These are phyloP conservation scores for Kockovaella imperatae DNA, from an alignment of 768 basidiomycete genomes.

Conservation along the genomic window DNA sequence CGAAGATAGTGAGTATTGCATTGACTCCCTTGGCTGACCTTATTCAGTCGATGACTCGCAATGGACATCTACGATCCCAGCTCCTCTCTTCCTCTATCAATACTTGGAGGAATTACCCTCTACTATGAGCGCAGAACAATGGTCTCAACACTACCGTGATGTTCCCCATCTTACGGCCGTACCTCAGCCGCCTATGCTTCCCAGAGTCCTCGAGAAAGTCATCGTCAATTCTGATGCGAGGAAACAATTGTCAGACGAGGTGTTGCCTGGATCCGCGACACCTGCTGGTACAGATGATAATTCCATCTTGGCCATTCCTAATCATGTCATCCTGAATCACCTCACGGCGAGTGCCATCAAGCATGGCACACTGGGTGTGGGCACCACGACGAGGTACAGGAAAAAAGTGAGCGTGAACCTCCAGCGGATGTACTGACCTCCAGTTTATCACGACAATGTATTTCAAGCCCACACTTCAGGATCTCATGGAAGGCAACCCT, in stretches of 20 bases:
- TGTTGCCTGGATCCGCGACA: slow-evolving; percentile 3
- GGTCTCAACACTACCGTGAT: slow-evolving; percentile 42
- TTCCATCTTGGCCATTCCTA: slow-evolving; percentile 82
- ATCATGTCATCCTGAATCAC: slow-evolving; percentile 89
- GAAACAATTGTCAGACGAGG: slow-evolving; percentile 20
- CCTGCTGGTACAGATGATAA: slow-evolving; percentile 60
- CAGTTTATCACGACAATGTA: slow-evolving; percentile 81
- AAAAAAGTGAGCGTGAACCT: slow-evolving; percentile 59
- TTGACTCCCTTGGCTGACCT: slow-evolving; percentile 35
- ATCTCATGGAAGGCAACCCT: slow-evolving; percentile 15
- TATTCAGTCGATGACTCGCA: slow-evolving; percentile 43
- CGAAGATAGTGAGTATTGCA: slow-evolving; percentile 28
- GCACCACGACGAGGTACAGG: slow-evolving; percentile 80
- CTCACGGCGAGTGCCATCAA: slow-evolving; percentile 89
- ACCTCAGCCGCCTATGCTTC: slow-evolving; percentile 78
- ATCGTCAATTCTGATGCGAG: slow-evolving; percentile 61
- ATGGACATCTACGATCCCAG: slow-evolving; percentile 77
- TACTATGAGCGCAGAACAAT: slow-evolving; percentile 27
- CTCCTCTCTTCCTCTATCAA: slow-evolving; percentile 68
- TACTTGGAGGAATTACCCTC: slow-evolving; percentile 64
- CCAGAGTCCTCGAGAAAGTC: slow-evolving; percentile 85
- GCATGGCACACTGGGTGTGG: slow-evolving; percentile 87
- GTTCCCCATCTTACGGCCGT: slow-evolving; percentile 60
- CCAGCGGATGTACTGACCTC: background rate
- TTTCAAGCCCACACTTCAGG: slow-evolving; percentile 55